Evolutionary conservation across 495 filamentous ascomycete species (phyloP).

Genomic region (Cudoniella acicularis): DNA sequence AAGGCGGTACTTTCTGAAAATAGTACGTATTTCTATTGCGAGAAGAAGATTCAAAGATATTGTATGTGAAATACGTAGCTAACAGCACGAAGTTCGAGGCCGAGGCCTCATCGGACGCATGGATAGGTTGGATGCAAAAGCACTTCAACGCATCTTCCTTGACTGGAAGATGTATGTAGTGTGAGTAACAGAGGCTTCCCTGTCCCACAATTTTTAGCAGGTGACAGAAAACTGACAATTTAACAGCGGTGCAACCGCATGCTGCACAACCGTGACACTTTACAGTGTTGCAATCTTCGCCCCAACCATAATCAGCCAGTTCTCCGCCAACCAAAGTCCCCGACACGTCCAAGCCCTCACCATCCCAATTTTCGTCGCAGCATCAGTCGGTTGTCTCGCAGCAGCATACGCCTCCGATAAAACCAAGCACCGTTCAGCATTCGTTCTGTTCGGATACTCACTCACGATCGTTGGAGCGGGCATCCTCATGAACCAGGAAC

Average conservation of each 20-base stretch:
- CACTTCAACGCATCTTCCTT: conserved; percentile 3
- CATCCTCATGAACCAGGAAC: conserved; percentile 30
- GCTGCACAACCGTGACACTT: conserved; percentile 15
- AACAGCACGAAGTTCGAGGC: conserved; percentile 3
- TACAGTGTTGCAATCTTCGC: conserved; percentile 23
- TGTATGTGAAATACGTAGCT: too few relatives aligned
- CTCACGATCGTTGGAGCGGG: conserved; percentile 31
- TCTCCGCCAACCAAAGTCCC: conserved; percentile 5
- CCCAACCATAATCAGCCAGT: conserved; percentile 20
- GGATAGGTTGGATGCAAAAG: conserved; percentile 5
- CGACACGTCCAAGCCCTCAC: conserved; percentile 28
- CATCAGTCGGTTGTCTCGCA: conserved; percentile 9
- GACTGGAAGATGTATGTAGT: conserved; percentile 15
- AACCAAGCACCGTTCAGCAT: conserved; percentile 31
- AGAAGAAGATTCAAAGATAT: too few relatives aligned
- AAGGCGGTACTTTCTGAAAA: conserved; percentile 32
- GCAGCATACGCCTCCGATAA: conserved; percentile 29
- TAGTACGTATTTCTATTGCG: conserved; percentile 6
- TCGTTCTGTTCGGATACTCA: conserved; percentile 31
- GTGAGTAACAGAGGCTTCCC: background rate
- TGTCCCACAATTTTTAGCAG: conserved; percentile 1
- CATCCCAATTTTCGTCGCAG: conserved; percentile 35
- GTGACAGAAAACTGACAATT: background rate
- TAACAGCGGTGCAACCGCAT: conserved; percentile 9
- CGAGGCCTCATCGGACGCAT: conserved; percentile 11